These are phyloP conservation scores for Aspergillus funiculosus DNA, from an alignment of 495 filamentous ascomycete genomes.

Conservation along the genomic window DNA sequence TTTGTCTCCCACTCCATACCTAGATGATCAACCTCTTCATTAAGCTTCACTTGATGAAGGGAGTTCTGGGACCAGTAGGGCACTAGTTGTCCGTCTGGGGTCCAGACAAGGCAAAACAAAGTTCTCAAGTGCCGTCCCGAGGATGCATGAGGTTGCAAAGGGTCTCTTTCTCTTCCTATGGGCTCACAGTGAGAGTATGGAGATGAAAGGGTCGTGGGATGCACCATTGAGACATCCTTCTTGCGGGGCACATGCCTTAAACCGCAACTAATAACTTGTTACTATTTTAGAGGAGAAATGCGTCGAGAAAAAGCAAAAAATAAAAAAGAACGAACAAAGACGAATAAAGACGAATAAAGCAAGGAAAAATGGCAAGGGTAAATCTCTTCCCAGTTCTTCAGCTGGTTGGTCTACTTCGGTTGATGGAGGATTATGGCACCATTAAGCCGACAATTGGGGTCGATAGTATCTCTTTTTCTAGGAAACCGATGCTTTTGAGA, in stretches of 20 bases:
- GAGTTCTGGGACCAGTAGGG: neutral
- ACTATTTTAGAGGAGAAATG: slow-evolving; percentile 6
- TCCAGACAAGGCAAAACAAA: slow-evolving; percentile 18
- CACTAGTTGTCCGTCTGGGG: slow-evolving; percentile 10
- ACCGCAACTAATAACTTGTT: too few species aligned
- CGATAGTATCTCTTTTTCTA: too few species aligned
- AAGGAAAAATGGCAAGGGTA: neutral
- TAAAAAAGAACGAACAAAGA: slow-evolving; percentile 2
- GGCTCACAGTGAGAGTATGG: neutral
- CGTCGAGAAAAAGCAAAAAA: neutral
- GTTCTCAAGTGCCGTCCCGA: slow-evolving; percentile 26
- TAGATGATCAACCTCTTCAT: slow-evolving; percentile 1
- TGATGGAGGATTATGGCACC: too few species aligned
- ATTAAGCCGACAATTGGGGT: too few species aligned
- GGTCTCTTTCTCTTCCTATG: neutral
- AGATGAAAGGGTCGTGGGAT: slow-evolving; percentile 10
- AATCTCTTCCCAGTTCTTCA: neutral
- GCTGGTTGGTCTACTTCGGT: neutral
- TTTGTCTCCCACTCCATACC: too few species aligned
- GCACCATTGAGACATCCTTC: slow-evolving; percentile 11
- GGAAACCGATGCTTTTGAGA: too few species aligned
- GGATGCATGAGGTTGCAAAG: slow-evolving; percentile 10
- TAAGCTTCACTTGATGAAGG: neutral
- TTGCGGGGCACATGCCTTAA: slow-evolving; percentile 17
- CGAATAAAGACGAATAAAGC: neutral